Conservation (phyloP, 202 grass and related monocot genomes). For the Brachypodium distachyon region DNA sequence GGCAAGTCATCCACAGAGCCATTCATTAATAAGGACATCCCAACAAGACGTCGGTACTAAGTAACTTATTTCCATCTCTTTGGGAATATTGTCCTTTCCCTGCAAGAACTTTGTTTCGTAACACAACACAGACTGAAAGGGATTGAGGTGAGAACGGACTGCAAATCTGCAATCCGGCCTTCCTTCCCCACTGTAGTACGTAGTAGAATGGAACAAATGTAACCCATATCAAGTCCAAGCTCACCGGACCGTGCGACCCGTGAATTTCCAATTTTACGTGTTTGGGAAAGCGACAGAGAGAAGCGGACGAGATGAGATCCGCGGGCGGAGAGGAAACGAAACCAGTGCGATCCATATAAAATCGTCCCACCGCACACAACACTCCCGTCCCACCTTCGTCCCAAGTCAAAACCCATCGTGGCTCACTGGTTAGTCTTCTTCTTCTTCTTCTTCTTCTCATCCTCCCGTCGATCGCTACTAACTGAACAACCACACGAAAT, state of each 20-base stretch:
- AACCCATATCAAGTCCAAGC: too few relatives aligned
- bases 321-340: neutral
- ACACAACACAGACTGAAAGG: too few relatives aligned
- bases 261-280: neutral
- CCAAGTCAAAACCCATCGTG: neutral
- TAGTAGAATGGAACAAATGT: too few relatives aligned
- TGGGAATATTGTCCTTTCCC: too few relatives aligned
- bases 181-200: too few relatives aligned
- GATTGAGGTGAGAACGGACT: too few relatives aligned
- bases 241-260: neutral
- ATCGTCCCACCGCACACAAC: neutral
- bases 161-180: too few relatives aligned
- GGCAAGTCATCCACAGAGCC: too few relatives aligned
- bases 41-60: too few relatives aligned
- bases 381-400: neutral
- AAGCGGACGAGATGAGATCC: neutral
- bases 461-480: neutral
- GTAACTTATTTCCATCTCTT: too few relatives aligned
- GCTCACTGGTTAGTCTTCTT: conserved; percentile 1
- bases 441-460: neutral
- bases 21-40: too few relatives aligned
- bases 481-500: neutral
- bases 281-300: neutral
- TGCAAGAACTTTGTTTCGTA: too few relatives aligned
- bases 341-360: neutral